These are phyloP conservation scores for Coniochaeta sp. DNA, from an alignment of 2,329 filamentous ascomycete species.

Conservation along the genomic window DNA sequence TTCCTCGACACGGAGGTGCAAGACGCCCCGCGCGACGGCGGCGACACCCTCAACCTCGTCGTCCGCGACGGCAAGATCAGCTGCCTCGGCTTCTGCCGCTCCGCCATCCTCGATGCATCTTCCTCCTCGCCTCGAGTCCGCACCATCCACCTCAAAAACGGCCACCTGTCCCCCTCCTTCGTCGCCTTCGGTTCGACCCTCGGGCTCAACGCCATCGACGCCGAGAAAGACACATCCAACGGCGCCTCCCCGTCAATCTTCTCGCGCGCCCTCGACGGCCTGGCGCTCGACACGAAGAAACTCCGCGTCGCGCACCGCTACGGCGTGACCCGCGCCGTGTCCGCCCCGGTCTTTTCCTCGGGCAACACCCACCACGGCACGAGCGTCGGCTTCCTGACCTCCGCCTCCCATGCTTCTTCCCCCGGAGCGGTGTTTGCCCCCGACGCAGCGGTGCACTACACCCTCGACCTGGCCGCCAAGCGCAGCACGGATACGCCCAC, in stretches of 20 bases:
- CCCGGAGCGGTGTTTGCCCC: conserved; percentile 44
- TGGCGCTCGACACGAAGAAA: conserved; percentile 48
- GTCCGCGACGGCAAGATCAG: conserved; percentile 44
- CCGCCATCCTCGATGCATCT: conserved; percentile 18
- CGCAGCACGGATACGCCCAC: conserved; percentile 33
- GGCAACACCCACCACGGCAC: conserved; percentile 43
- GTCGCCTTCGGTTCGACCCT: conserved; percentile 54
- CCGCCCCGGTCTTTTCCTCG: conserved; percentile 41
- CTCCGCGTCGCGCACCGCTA: conserved; percentile 43
- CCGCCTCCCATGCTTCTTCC: no score
- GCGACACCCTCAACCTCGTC: conserved; percentile 36
- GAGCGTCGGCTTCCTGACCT: conserved; percentile 51
- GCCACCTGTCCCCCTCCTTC: conserved; percentile 52
- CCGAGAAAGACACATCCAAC: conserved; percentile 47
- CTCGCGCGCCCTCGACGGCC: conserved; percentile 50
- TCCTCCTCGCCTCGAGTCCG: conserved; percentile 18
- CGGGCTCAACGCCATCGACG: conserved; percentile 56
- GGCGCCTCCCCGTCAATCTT: conserved; percentile 39
- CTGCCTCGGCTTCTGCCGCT: conserved; percentile 47
- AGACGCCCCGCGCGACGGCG: conserved; percentile 7
- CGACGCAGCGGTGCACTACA: conserved; percentile 53
- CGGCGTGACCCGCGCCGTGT: conserved; percentile 52
- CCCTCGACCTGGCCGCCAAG: conserved; percentile 41
- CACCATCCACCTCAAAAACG: conserved; percentile 45
- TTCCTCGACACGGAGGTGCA: conserved; percentile 37